Base-by-base conservation (phyloP, 2,329 filamentous ascomycete genomes). In the Pestalotiopsis fici region DNA sequence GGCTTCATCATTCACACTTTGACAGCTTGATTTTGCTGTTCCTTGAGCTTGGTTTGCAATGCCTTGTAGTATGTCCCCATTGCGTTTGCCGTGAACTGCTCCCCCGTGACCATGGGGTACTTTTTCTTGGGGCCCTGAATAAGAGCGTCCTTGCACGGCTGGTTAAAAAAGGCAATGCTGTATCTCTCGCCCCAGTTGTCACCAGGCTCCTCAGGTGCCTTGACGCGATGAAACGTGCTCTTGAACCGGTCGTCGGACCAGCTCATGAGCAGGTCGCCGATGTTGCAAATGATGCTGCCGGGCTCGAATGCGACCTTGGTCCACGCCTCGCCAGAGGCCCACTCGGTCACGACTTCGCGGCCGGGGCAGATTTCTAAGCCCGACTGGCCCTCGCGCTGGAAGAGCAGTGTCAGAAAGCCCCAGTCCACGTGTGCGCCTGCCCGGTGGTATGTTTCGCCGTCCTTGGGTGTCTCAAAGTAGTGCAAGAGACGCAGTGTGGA, bases 161-260 rank as follows among this genome's bases (percentile, higher is more conserved):
- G 87, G 69, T 89, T 90, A 76, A 90, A 90, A 71, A 86, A 90
- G 5, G 88, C 88, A 71, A 90, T 87, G 73, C 85, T 88, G 74
- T 88, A 90, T 57, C 88, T 81, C 70, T 86, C 83, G 7, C 86
- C 86, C 70, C 83, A 90, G 73, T 83, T 87, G 70, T 83, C 74
- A 65, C 84, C 82, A 0, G 78, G 77, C 70, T 88, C 86, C 39
- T 76, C 80, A 0, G 87, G 87, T 6, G 43, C 43, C 85, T 87
- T 88, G 66, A 90, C 88, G 3, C 88, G 83, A 75, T 90, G 88
- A 65, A 89, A 88, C 0, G 87, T 89, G 54, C 83, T 87, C 78
- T 89, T 90, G 79, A 90, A 90, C 18, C 87, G 82, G 74, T 90
- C 88, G 72, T 90, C 88, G n/a, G 83, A 86, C 87, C 88, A 89